A percentile compares a stretch with the other conserved stretches of the same genome.
These are phyloP conservation scores for Apiotrichum veenhuisii DNA, from an alignment of 1,284 basidiomycete species.

Conservation along the genomic window DNA sequence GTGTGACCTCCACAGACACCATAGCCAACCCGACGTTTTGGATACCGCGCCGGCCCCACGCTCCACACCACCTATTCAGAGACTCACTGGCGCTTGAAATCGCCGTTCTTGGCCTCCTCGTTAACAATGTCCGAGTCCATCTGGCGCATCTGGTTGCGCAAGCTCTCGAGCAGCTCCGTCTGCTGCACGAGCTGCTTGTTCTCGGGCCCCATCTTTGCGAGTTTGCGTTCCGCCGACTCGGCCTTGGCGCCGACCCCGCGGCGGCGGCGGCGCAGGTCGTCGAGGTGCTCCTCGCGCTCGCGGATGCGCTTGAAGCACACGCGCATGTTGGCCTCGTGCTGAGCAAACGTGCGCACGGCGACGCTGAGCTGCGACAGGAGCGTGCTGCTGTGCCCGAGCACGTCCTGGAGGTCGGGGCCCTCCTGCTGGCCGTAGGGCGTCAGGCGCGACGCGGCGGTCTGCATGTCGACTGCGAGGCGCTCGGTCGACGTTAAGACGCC, in stretches of 20 bases:
- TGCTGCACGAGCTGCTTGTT: constrained; percentile 79
- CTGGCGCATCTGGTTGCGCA: constrained; percentile 71
- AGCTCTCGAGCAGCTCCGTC: constrained; percentile 66
- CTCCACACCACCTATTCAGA: background rate
- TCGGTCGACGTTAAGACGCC: constrained; percentile 67
- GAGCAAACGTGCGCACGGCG: constrained; percentile 68
- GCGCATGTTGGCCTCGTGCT: constrained; percentile 69
- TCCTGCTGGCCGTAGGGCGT: constrained; percentile 76
- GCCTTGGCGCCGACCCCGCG: constrained; percentile 67
- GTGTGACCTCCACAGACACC: too few relatives aligned
- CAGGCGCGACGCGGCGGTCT: constrained; percentile 73
- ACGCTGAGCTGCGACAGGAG: constrained; percentile 67
- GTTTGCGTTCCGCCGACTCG: constrained; percentile 82
- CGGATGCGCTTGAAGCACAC: constrained; percentile 59
- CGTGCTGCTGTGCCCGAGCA: constrained; percentile 66
- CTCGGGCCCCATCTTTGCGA: constrained; percentile 84
- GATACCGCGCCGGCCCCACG: too few relatives aligned
- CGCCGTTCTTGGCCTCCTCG: constrained; percentile 76
- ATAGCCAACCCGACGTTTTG: too few relatives aligned
- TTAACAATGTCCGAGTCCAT: constrained; percentile 79
- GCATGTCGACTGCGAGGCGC: constrained; percentile 57
- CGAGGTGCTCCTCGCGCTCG: constrained; percentile 76
- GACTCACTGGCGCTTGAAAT: constrained; percentile 68
- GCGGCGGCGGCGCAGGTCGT: constrained; percentile 69
- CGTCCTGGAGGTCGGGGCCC: constrained; percentile 79